Evolutionary conservation across 805 yeast species (phyloP).

Genomic region (Saccharomycopsis capsularis): DNA sequence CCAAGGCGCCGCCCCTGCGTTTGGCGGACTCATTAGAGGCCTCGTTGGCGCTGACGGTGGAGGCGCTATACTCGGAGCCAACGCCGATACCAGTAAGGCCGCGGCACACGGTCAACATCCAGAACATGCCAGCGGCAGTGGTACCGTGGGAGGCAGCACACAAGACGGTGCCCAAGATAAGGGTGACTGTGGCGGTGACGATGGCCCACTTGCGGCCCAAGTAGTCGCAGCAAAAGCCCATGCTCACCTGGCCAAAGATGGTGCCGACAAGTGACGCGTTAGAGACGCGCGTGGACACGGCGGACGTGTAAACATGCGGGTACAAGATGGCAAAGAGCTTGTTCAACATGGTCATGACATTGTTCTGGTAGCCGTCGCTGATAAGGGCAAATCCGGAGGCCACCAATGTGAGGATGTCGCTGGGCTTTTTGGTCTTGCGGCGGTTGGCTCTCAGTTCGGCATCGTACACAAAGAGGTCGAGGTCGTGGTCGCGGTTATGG

Average conservation of each 20-base stretch:
- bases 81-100: constrained; percentile 76
- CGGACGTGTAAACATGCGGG: constrained; percentile 36
- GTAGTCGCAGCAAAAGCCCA: constrained; percentile 60
- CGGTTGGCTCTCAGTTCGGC: constrained; percentile 24
- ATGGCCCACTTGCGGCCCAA: constrained; percentile 69
- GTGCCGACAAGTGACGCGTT: constrained; percentile 65
- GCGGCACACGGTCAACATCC: constrained; percentile 69
- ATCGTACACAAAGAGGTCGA: constrained; percentile 17
- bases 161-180: constrained; percentile 56
- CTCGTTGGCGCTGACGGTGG: constrained; percentile 62
- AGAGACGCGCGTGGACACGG: constrained; percentile 57
- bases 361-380: constrained; percentile 73
- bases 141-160: constrained; percentile 69
- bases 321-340: constrained; percentile 43
- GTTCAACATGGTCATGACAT: constrained; percentile 65
- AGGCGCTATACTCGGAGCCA: constrained; percentile 72
- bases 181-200: constrained; percentile 51
- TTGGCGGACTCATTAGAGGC: constrained; percentile 62
- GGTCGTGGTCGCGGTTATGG: not conserved
- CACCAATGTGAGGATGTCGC: constrained; percentile 41
- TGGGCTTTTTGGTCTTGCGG: constrained; percentile 27
- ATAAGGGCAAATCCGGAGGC: constrained; percentile 72
- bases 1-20: constrained; percentile 59
- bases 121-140: constrained; percentile 54
- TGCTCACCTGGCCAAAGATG: constrained; percentile 58